Evolutionary conservation across 192 early-diverging fungal species (phyloP), one percentile per base, ranked within the genome.

Genomic region (Glomus cerebriforme): DNA sequence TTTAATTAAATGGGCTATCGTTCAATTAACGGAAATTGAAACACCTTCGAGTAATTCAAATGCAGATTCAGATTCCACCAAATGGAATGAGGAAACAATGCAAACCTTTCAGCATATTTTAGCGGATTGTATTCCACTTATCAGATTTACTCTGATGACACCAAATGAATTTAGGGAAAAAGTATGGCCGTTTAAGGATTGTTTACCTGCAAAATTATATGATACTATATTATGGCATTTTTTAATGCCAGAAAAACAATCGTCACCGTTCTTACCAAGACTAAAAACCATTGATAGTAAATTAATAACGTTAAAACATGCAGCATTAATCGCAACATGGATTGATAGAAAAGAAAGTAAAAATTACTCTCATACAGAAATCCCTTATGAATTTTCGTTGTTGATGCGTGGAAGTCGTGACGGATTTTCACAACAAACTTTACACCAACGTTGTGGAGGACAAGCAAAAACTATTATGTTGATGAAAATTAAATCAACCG

Each of bases 161-260:
- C 59, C 63, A 22, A 24, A 27, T 22, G 59, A 78, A 29, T 78
- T 66, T 31, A 34, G 35, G 22, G 63, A 67, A 35, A 78, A 78
- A 78, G 47, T 78, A 12, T 62, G 62, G 59, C 76, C 76, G n/a
- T 78, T 39, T 78, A 45, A 78, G 58, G 17, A 67, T 27, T 19
- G 24, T 64, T n/a, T 78, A 7, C 62, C 43, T 17, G 0, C n/a
- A 19, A n/a, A 64, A 45, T 49, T 78, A 32, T 78, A 45, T 15
- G 63, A 78, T 24, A 27, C 65, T 7, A n/a, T 68, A 29, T 35
- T 39, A 29, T 78, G 43, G 62, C 63, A 47, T 58, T 78, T 67
- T n/a, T 37, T 67, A 45, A 31, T 27, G 24, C 63, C 60, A 6
- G 58, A 63, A 10, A 59, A 2, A 35, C 66, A 68, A 37, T 3